Evolutionary conservation across 768 basidiomycete species (phyloP).

Genomic region (Tubosaeta sp.): DNA sequence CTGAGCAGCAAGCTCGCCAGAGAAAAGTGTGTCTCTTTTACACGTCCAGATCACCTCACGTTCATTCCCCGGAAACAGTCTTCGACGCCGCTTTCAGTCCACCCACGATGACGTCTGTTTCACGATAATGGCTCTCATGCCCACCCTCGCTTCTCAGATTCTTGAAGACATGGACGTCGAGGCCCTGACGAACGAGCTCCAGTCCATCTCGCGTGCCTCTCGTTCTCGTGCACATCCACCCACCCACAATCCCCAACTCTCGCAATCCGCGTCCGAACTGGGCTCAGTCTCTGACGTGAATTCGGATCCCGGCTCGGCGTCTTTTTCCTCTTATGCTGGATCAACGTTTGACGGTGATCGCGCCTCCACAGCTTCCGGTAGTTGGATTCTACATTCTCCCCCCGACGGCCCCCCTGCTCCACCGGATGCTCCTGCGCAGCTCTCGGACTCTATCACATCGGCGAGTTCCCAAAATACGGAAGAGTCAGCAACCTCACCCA

Average conservation of each 20-base stretch:
- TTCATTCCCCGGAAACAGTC: conserved; percentile 35
- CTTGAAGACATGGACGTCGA: conserved; percentile 78
- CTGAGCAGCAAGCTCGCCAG: conserved; percentile 58
- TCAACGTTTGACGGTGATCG: conserved; percentile 38
- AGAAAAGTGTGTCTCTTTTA: conserved; percentile 41
- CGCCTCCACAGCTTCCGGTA: conserved; percentile 31
- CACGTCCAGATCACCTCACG: conserved; percentile 1
- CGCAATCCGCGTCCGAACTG: conserved; percentile 35
- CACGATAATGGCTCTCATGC: conserved; percentile 66
- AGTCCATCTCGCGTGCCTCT: conserved; percentile 39
- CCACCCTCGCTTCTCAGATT: conserved; percentile 61
- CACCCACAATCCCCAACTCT: conserved; percentile 12
- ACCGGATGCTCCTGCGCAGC: conserved; percentile 11
- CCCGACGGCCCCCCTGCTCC: conserved; percentile 3
- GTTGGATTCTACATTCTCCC: conserved; percentile 44
- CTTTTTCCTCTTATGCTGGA: conserved; percentile 37
- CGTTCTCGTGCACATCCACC: conserved; percentile 14
- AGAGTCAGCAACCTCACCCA: conserved; percentile 7
- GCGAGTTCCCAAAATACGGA: conserved; percentile 26
- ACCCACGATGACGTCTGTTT: conserved; percentile 76
- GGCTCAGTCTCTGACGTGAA: conserved; percentile 37
- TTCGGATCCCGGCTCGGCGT: conserved; percentile 42
- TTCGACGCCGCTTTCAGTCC: conserved; percentile 68
- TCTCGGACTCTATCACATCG: conserved; percentile 42
- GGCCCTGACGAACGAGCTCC: conserved; percentile 53